Evolutionary conservation across 2,329 filamentous ascomycete species (phyloP), one percentile per base, ranked within the genome.

Genomic region (Colletotrichum orbiculare): DNA sequence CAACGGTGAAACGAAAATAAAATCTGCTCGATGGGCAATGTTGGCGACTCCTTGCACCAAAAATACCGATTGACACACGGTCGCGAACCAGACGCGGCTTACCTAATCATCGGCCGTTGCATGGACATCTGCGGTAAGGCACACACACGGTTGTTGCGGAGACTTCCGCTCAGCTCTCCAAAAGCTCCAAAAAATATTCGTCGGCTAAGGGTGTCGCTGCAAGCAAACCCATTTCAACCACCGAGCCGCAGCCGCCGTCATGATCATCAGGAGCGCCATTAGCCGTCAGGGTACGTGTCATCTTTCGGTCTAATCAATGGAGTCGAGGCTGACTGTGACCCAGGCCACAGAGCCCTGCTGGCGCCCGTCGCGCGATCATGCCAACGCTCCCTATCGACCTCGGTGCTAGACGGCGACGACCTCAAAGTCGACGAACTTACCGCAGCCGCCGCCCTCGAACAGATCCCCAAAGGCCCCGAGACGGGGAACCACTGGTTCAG

Each of bases 251-350:
- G 66, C 71, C 64, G 68, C 73, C 76, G 76, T 73, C 69, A 89
- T 88, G 86, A 86, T 87, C 72, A 71, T 86, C 69, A 82, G 85
- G 79, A 87, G 81, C 73, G 76, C 80, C 69, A 79, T 79, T 57
- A 76, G 82, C 75, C 85, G 85, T 83, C 79, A 86, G 75, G 82
- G 86, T 87, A 77, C 72, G 81, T 71, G 65, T 55, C 46, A 17
- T 10, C 9, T n/a, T 4, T n/a, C 2, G 37, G 4, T 10, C 10
- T 5, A 12, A 56, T 55, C 9, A 61, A 48, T 69, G 66, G 73
- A 74, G 54, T 71, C 64, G 7, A 25, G 37, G 43, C 58, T 65
- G 25, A 65, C 25, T 2, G 2, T 9, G 35, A 11, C 54, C 13
- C 49, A 89, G 86, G 85, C 82, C 85, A 83, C 69, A 81, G 79